Percentiles rank a stretch among this genome's conserved stretches.
These are phyloP conservation scores for Rhizoclosmatium globosum DNA, from an alignment of 192 early-diverging fungal genomes.

Conservation along the genomic window DNA sequence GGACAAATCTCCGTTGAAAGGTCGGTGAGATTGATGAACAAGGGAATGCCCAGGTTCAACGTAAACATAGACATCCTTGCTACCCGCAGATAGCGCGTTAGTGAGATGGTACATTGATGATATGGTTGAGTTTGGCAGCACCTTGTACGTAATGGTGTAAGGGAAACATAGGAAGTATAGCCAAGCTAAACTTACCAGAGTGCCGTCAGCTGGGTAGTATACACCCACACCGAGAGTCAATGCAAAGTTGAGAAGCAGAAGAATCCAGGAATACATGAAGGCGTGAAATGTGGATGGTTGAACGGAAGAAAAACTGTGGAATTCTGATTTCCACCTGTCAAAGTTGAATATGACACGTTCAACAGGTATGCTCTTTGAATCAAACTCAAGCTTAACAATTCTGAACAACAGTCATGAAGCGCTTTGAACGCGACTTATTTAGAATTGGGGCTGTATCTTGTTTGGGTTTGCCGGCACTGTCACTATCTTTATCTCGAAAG, in stretches of 20 bases:
- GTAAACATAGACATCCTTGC: conserved; percentile 20
- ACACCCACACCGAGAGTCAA: not conserved
- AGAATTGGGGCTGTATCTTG: no score
- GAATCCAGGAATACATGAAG: not conserved
- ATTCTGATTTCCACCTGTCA: not conserved
- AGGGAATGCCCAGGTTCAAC: conserved; percentile 21
- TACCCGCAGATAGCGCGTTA: conserved; percentile 19
- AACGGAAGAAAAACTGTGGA: not conserved
- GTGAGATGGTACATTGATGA: not conserved
- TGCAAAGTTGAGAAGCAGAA: not conserved
- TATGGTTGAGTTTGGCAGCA: not conserved
- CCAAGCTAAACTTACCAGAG: not conserved
- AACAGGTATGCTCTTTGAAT: no score
- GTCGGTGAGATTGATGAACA: not conserved
- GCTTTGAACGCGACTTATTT: no score
- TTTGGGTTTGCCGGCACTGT: no score
- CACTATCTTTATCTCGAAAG: no score
- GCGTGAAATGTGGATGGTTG: not conserved
- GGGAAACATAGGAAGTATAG: not conserved
- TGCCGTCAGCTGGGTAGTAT: not conserved
- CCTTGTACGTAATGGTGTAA: not conserved
- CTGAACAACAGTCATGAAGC: no score
- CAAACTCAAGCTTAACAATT: no score
- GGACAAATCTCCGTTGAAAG: not conserved
- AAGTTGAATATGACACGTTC: no score